Base-by-base conservation (phyloP, 2,329 filamentous ascomycete genomes). In the Cryphonectria naterciae region DNA sequence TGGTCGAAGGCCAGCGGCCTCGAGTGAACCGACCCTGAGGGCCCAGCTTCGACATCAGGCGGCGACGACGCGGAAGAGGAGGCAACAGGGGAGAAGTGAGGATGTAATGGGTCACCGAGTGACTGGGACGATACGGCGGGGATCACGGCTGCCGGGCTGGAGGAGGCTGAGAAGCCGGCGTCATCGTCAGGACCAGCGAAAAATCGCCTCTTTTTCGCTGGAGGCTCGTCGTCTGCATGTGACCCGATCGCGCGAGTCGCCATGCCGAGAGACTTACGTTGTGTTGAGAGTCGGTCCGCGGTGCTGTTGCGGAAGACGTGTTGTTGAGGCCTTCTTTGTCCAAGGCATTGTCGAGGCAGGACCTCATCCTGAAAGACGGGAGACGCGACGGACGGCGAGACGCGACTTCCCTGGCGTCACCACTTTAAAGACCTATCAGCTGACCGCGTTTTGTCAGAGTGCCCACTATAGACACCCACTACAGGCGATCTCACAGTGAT, bases 1-100 rank as follows among this genome's bases (percentile, higher is more conserved):
- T 85, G 81, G 74, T 91, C 87, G 72, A 92, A 92, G 0, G 78
- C 78, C 39, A 82, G 70, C 0, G 78, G 72, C 41, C 25, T 22
- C 3, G 79, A 75, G 2, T 77, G 69, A 37, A 77, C 75, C 67
- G 77, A 68, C 19, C 74, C 72, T 11, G 72, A 69, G 70, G 72
- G 10, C 70, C 70, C 66, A 73, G 64, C 66, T 58, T 68, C 65
- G 39, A 32, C 56, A 43, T 8, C 68, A 68, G 43, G 56, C 13
- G 65, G 25, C 8, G 56, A 28, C 49, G 56, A 64, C 17, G 67
- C 19, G 7, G 63, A 60, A 54, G 68, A 52, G 52, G 68, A 46
- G 22, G n/a, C 22, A 22, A 49, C 46, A 6, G 19, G 22, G 41
- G 63, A 32, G 25, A 63, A 41, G 52, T 43, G 56, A 61, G 74